These are phyloP conservation scores for Primulina tabacum DNA, from an alignment of 257 asterid genomes.

Conservation along the genomic window DNA sequence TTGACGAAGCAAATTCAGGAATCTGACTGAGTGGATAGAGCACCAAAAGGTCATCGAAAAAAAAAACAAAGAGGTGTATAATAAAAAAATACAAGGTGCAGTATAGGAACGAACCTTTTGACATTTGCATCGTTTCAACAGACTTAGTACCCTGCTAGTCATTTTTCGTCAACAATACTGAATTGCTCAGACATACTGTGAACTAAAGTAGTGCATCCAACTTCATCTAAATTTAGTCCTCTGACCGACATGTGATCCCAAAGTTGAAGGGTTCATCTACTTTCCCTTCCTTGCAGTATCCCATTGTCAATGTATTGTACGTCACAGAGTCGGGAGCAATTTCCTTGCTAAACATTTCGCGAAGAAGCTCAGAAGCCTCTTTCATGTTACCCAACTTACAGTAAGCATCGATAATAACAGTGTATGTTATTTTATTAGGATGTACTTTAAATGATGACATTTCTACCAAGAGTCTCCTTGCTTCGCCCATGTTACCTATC, in stretches of 20 bases:
- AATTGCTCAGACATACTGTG: constrained; percentile 46
- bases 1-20: neutral
- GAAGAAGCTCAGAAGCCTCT: constrained; percentile 51
- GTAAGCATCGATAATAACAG: constrained; percentile 63
- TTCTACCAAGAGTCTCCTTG: constrained; percentile 49
- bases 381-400: constrained; percentile 55
- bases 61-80: too few relatives aligned
- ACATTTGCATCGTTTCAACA: neutral
- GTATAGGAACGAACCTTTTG: neutral
- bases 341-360: constrained; percentile 67
- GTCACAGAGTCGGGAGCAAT: constrained; percentile 68
- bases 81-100: neutral
- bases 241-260: constrained; percentile 53
- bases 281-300: constrained; percentile 57
- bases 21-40: neutral
- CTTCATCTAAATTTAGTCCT: constrained; percentile 61
- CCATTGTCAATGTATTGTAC: constrained; percentile 53
- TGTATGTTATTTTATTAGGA: constrained; percentile 80
- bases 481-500: constrained; percentile 72
- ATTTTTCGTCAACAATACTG: constrained; percentile 32
- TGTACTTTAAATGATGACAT: constrained; percentile 51
- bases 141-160: constrained; percentile 27
- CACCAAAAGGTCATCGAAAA: neutral
- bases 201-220: constrained; percentile 62
- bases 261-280: constrained; percentile 50